A percentile compares a stretch with the other conserved stretches of the same genome.
phyloP scores from a whole-genome alignment of 1,139 yeast genomes.

The Pichiaceae sp. region DNA sequence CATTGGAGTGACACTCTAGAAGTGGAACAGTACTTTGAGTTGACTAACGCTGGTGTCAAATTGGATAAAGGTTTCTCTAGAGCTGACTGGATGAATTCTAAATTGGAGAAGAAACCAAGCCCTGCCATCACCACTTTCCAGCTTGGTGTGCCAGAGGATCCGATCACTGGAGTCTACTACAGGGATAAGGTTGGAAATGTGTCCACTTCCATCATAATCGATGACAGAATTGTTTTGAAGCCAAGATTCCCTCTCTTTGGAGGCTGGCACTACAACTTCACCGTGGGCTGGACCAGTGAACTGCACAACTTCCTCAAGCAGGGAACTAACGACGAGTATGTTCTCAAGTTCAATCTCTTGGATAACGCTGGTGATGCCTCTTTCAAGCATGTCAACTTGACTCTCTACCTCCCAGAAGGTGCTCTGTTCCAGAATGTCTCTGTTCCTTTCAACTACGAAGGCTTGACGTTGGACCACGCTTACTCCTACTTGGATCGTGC shows the following conservation, averaged over 20 bases:
- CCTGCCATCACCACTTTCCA: conserved; percentile 49
- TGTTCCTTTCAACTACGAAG: conserved; percentile 43
- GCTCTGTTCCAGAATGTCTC: conserved; percentile 55
- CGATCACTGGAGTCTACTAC: conserved; percentile 49
- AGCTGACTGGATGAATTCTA: conserved; percentile 60
- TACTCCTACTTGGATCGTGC: conserved; percentile 68
- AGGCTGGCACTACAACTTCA: conserved; percentile 93
- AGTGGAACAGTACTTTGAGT: conserved; percentile 78
- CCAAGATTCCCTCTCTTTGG: conserved; percentile 95
- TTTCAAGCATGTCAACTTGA: conserved; percentile 55
- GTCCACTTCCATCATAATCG: conserved; percentile 58
- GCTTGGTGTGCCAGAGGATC: conserved; percentile 42
- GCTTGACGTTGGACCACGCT: conserved; percentile 33
- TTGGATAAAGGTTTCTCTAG: conserved; percentile 68
- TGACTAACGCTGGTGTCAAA: conserved; percentile 68
- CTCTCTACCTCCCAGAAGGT: conserved; percentile 82
- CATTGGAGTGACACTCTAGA: conserved; percentile 61
- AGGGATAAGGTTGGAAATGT: conserved; percentile 92
- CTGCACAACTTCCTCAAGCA: conserved; percentile 39
- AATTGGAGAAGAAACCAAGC: conserved; percentile 33
- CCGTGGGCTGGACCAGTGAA: conserved; percentile 80
- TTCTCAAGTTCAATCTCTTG: conserved; percentile 62
- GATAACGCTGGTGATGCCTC: conserved; percentile 64
- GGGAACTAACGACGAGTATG: conserved; percentile 40
- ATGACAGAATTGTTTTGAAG: conserved; percentile 47